Base-by-base conservation (phyloP, 2,329 filamentous ascomycete species). In the Magnaporthiopsis incrustans region DNA sequence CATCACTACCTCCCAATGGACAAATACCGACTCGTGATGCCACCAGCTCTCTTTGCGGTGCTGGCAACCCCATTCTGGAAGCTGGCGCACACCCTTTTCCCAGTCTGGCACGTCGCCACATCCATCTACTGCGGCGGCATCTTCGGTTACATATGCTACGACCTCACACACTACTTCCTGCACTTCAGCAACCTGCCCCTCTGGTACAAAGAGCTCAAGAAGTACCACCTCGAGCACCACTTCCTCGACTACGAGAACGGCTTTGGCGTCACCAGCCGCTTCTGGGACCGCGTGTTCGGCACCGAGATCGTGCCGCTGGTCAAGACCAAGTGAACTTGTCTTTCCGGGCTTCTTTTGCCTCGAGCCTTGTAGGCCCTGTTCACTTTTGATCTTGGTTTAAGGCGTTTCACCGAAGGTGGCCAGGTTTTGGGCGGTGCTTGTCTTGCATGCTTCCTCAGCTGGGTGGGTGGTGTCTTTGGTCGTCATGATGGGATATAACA, bases 1-100 rank as follows among this genome's bases (percentile, higher is more conserved):
- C 95, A 99, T 74, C 95, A 99, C 77, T 99, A 98, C 77, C 85
- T 99, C 5, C 95, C 95, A n/a, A 98, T 99, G 95, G 95, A 99
- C 79, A 94, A 89, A 73, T 94, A 97, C 71, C 89, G 95, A 66
- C 88, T 99, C 12, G 95, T 99, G 68, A 98, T 99, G 95, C 95
- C 95, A 1, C 95, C 95, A 0, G 85, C 91, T 0, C 82, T 99
- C 4, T 98, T 99, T 73, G 67, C 94, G 30, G 83, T 85, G 15
- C 87, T 99, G 26, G 94, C 94, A 7, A 83, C 85, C 0, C 95
- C 95, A 0, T 98, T 98, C 80, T 99, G 91, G 89, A 91, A 91
- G 75, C 81, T 99, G 62, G 91, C 95, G 0, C 94, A 97, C 70
- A 70, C 82, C 2, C 73, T 98, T 64, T 92, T 99, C 75, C 89